Base-by-base conservation (phyloP, 75 land plant species). In the Pinus taeda region DNA sequence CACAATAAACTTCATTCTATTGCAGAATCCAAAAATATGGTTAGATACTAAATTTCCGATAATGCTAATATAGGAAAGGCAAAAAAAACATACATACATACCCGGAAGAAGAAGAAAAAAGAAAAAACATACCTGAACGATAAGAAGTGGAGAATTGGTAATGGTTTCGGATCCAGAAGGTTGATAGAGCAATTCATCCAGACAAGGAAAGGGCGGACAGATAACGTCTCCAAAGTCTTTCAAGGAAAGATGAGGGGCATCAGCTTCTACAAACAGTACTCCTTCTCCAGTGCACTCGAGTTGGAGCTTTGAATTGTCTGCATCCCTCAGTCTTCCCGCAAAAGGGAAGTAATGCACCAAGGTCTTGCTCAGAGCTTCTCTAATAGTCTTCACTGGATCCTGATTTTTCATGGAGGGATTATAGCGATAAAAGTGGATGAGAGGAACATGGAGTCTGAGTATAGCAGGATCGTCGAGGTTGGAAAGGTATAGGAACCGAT, bases 261-360 rank as follows among this genome's bases (percentile, higher is more conserved):
- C 82, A 6, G 89, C 93, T 71, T 82, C 93, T 18, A 82, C 76
- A 70, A 88, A 91, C 75, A 85, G 0, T 15, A 86, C 86, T 0
- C 93, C 93, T 15, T 88, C 88, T 36, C 87, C 90, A 9, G 83
- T 86, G 77, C 90, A 91, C 1, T 91, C 85, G 24, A 91, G 82
- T 0, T 64, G 14, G 15, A 88, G 83, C 75, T 85, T 88, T 57
- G 83, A 55, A 24, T 65, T 76, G 21, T 80, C 73, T 3, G 37
- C 79, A 30, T 84, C 84, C 57, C 83, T 30, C 21, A 91, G 78
- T 62, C 90, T 71, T 2, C 88, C 90, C 1, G 93, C 88, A n/a
- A 88, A 76, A 8, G 93, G 93, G 76, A 88, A 91, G 87, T 82
- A 88, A 65, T 59, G 76, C 17, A 85, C 90, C 18, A 90, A 79